These are phyloP conservation scores for Oryza meyeriana DNA, from an alignment of 176 grass and related monocot species.

Conservation along the genomic window DNA sequence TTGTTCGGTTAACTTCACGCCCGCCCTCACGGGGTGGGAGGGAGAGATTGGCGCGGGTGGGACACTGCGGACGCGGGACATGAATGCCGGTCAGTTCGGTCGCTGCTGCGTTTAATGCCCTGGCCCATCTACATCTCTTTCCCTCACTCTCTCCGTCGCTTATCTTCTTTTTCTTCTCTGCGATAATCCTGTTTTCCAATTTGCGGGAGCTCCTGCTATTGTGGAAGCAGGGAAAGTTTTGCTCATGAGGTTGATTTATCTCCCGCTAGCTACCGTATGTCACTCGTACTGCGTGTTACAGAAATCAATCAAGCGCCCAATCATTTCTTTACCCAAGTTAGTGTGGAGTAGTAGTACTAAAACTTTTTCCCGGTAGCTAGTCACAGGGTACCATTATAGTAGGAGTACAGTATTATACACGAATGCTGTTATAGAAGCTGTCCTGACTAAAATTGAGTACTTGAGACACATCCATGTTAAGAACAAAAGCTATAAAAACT, in stretches of 20 bases:
- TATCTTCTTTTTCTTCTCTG: not conserved
- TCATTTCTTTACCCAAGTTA: not conserved
- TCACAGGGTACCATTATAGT: not conserved
- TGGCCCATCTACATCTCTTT: not conserved
- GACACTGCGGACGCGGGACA: not conserved
- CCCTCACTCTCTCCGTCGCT: not conserved
- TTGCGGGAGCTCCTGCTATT: not conserved
- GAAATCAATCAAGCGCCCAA: not conserved
- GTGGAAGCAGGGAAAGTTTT: not conserved
- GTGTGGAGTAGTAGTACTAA: not conserved
- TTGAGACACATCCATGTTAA: not conserved
- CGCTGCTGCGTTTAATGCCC: conserved; percentile 41
- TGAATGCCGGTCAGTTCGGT: conserved; percentile 50
- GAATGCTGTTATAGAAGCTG: not conserved
- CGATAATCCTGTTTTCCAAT: not conserved
- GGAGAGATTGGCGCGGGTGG: not conserved
- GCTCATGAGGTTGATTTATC: not conserved
- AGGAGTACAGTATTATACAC: not conserved
- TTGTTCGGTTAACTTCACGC: conserved; percentile 38
- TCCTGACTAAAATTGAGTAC: not conserved
- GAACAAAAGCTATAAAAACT: not conserved
- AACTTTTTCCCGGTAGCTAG: not conserved
- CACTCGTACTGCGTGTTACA: not conserved
- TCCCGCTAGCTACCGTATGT: not conserved
- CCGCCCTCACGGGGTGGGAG: conserved; percentile 42